These are phyloP conservation scores for Plasmodium relictum DNA, from an alignment of 169 alveolate species.

Conservation along the genomic window DNA sequence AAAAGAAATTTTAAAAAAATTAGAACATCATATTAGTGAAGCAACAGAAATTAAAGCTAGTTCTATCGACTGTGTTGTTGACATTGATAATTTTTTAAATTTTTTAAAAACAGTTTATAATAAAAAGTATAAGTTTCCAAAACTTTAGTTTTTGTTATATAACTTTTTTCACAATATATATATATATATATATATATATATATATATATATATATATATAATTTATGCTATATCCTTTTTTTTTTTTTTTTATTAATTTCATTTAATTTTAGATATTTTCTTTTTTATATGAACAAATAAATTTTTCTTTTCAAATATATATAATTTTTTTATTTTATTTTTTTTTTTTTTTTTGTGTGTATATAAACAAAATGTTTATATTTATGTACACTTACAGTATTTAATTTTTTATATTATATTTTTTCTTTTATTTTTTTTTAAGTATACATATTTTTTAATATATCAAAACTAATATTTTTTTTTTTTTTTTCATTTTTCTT, in stretches of 20 bases:
- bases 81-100: conserved; percentile 46
- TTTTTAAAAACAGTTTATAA: conserved; percentile 45
- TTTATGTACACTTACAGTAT: too few relatives aligned
- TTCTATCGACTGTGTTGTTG: conserved; percentile 69
- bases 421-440: too few relatives aligned
- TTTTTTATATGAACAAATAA: not conserved
- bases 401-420: too few relatives aligned
- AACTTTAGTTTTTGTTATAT: not conserved
- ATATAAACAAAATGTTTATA: too few relatives aligned
- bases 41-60: conserved; percentile 75
- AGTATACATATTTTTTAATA: too few relatives aligned
- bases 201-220: conserved; percentile 7
- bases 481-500: too few relatives aligned
- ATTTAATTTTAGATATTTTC: not conserved
- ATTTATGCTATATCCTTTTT: not conserved
- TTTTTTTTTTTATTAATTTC: not conserved
- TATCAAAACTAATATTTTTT: not conserved
- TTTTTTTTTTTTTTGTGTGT: too few relatives aligned
- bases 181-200: not conserved
- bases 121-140: conserved; percentile 24
- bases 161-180: not conserved
- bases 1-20: conserved; percentile 58
- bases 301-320: not conserved
- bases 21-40: conserved; percentile 57
- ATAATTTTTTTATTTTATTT: not conserved